A percentile compares a stretch with the other conserved stretches of the same genome.
These are phyloP conservation scores for Amphicarpaea edgeworthii DNA, from an alignment of 306 rosid genomes.

Conservation along the genomic window DNA sequence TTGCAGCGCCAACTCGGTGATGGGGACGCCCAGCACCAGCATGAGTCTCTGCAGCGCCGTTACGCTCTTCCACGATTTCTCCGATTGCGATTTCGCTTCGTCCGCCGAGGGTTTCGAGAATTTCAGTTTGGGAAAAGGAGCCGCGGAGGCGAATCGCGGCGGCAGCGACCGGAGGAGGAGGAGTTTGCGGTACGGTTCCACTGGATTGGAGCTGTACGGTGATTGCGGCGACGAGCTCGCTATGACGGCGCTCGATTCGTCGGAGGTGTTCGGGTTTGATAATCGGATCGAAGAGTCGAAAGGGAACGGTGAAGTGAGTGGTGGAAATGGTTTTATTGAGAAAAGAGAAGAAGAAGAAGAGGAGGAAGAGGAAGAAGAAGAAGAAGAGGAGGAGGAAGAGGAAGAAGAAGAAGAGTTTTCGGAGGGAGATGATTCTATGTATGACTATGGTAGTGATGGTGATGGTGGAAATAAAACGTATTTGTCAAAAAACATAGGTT, in stretches of 20 bases:
- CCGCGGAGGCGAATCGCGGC: conserved; percentile 39
- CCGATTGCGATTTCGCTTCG: conserved; percentile 66
- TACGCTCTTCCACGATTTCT: conserved; percentile 71
- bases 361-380: conserved; percentile 40
- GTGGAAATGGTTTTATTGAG: conserved; percentile 34
- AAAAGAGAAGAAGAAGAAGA: conserved; percentile 50
- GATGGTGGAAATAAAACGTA: conserved; percentile 38
- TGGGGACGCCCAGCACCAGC: conserved; percentile 76
- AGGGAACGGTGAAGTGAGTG: conserved; percentile 7
- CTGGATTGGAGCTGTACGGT: conserved; percentile 68
- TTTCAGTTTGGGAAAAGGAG: conserved; percentile 61
- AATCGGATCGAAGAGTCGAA: conserved; percentile 26
- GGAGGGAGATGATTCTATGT: conserved; percentile 78
- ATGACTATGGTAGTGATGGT: conserved; percentile 61
- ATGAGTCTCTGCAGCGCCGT: conserved; percentile 66
- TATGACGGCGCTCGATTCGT: conserved; percentile 48
- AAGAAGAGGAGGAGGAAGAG: conserved; percentile 45
- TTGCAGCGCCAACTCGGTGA: conserved; percentile 83
- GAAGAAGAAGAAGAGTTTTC: conserved; percentile 57
- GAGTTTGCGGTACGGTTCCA: conserved; percentile 41
- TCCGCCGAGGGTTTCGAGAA: conserved; percentile 54
- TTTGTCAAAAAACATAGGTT: conserved; percentile 39
- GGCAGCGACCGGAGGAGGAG: conserved; percentile 38
- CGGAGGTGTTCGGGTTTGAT: conserved; percentile 42
- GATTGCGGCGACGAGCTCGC: conserved; percentile 57